Evolutionary conservation across 805 yeast genomes (phyloP), one percentile per base, ranked within the genome.

Genomic region (Wickerhamomyces silvicola): DNA sequence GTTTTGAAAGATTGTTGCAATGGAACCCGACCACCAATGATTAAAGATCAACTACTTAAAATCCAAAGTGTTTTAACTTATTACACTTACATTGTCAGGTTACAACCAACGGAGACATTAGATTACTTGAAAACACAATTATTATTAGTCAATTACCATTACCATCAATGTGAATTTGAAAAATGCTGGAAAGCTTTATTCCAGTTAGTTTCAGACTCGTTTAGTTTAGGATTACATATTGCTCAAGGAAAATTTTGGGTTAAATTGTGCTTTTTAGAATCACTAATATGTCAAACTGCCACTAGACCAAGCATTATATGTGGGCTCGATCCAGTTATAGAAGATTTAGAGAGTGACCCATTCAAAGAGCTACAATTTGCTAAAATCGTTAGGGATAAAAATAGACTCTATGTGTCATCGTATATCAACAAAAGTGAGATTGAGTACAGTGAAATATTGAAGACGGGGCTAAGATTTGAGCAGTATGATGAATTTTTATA

Each of bases 161-260:
- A 45, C 22, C 45, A 37, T 30, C 26, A 24, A 5, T 38, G 10
- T 22, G 44, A 43, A 18, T 32, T 37, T 27, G 41, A 36, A 20
- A 42, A 40, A 21, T 30, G 49, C 4, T 50, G 50, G 50, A 50
- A 43, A 31, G 20, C 45, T 27, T 20, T 50, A 16, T 43, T 36
- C 12, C 45, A 43, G 17, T 19, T 36, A 6, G 45, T 50, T 4
- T 41, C 53, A 4, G 46, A 48, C 24, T 39, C 46, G 10, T 48
- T 33, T 31, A 18, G 42, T 2, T 27, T 38, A 19, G 50, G 52
- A 1, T 8, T 50, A 1, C 50, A 50, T 33, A 28, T 41, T 2
- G 10, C 23, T 3, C 48, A 43, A 22, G 50, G 42, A 4, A 25
- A 33, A 4, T 6, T 42, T 6, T 50, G 54, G 54, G 26, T 35